Evolutionary conservation across 306 rosid species (phyloP).

Genomic region (Inga leiocalycina): DNA sequence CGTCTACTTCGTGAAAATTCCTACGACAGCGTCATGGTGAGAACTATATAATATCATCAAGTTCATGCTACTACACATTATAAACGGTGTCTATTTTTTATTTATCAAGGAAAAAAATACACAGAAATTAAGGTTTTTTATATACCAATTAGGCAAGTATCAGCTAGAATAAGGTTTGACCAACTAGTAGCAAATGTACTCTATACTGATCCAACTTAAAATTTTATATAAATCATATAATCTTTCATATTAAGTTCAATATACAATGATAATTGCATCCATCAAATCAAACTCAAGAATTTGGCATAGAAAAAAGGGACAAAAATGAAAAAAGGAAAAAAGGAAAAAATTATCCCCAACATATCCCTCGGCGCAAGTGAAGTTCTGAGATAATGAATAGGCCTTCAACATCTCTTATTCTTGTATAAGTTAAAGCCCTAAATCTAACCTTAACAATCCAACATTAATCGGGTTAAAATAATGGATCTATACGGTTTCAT

Average conservation of each 20-base stretch:
- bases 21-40: conserved; percentile 48
- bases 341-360: neutral
- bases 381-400: neutral
- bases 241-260: neutral
- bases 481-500: neutral
- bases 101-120: neutral
- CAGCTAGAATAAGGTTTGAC: neutral
- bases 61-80: conserved; percentile 22
- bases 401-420: neutral
- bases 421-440: neutral
- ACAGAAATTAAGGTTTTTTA: neutral
- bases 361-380: neutral
- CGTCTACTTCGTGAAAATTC: conserved; percentile 70
- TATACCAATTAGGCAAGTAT: neutral
- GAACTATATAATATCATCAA: neutral
- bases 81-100: neutral
- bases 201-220: neutral
- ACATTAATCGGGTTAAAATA: neutral
- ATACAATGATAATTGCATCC: neutral
- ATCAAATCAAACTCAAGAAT: neutral
- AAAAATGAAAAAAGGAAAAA: neutral
- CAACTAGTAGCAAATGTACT: neutral
- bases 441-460: neutral
- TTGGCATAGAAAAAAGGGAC: neutral
- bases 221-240: neutral